A percentile compares a stretch with the other conserved stretches of the same genome.
phyloP scores from a whole-genome alignment of 805 yeast genomes.

The Metschnikowia arizonensis region DNA sequence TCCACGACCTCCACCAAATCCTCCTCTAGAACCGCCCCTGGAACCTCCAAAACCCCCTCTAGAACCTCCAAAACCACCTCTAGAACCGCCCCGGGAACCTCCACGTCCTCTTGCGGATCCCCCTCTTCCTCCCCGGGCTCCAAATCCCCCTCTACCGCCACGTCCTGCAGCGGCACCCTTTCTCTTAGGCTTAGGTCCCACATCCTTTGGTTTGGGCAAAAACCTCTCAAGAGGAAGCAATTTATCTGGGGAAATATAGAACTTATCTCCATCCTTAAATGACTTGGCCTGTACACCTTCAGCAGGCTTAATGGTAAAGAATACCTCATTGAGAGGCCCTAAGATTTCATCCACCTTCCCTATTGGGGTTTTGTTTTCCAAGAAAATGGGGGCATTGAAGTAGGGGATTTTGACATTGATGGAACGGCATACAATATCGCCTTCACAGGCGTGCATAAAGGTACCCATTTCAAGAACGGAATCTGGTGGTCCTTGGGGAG shows the following conservation, averaged over 20 bases:
- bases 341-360: constrained; percentile 98
- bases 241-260: constrained; percentile 92
- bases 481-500: constrained; percentile 93
- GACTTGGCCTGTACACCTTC: constrained; percentile 95
- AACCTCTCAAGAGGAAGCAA: constrained; percentile 93
- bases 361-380: constrained; percentile 91
- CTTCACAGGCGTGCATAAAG: constrained; percentile 89
- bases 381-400: constrained; percentile 96
- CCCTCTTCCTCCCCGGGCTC: constrained; percentile 36
- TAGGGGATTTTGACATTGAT: constrained; percentile 93
- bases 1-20: constrained; percentile 6
- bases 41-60: constrained; percentile 34
- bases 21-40: constrained; percentile 11
- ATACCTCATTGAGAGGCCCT: constrained; percentile 98
- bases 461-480: constrained; percentile 91
- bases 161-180: constrained; percentile 50
- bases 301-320: constrained; percentile 89
- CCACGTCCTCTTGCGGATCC: constrained; percentile 13
- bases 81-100: constrained; percentile 34
- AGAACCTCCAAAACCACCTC: constrained; percentile 27
- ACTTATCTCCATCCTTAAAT: constrained; percentile 93
- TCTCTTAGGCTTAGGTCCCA: constrained; percentile 77
- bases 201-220: constrained; percentile 90
- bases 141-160: constrained; percentile 35
- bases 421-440: constrained; percentile 94